Conservation (phyloP, 169 alveolate species). For the Plasmodium gonderi region DNA sequence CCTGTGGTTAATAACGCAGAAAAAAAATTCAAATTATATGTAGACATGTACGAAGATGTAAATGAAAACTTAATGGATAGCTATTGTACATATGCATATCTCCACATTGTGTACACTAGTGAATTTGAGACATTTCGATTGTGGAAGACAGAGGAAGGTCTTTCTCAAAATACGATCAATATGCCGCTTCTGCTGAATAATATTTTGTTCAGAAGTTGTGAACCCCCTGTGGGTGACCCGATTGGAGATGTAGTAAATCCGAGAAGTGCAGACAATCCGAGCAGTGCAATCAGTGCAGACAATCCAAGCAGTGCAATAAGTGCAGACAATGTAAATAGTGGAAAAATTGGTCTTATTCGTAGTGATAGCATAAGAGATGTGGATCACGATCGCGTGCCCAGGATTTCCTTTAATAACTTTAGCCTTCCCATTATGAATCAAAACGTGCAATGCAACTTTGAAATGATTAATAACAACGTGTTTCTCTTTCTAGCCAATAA, state of each 20-base stretch:
- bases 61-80: neutral
- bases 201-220: neutral
- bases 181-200: slow-evolving; percentile 29
- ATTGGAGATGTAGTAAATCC: too few relatives aligned
- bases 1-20: slow-evolving; percentile 1
- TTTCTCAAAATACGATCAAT: neutral
- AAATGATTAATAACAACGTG: neutral
- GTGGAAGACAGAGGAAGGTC: neutral
- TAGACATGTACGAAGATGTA: slow-evolving; percentile 44
- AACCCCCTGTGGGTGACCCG: too few relatives aligned
- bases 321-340: too few relatives aligned
- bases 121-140: neutral
- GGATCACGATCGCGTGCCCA: neutral
- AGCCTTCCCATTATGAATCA: neutral
- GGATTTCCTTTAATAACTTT: neutral
- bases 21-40: neutral
- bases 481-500: neutral
- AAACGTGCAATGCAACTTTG: neutral
- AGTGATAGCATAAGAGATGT: too few relatives aligned
- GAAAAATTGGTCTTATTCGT: too few relatives aligned
- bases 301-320: too few relatives aligned
- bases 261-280: too few relatives aligned
- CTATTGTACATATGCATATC: slow-evolving; percentile 47
- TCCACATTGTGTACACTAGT: slow-evolving; percentile 19
- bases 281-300: too few relatives aligned